phyloP scores from a whole-genome alignment of 2,329 filamentous ascomycete genomes.

The Aureobasidium namibiae region DNA sequence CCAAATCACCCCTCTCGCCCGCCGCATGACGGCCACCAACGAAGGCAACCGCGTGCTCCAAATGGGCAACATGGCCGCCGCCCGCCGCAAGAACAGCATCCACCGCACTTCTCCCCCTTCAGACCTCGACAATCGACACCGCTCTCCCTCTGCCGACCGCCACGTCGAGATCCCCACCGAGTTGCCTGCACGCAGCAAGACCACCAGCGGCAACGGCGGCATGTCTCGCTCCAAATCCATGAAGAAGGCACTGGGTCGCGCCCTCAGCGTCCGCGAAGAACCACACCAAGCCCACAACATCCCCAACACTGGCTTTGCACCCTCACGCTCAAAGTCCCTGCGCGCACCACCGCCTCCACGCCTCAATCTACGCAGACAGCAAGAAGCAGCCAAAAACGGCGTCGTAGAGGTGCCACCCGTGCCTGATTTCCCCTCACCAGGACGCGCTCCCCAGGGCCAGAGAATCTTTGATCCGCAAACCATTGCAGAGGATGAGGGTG shows the following conservation, averaged over 20 bases:
- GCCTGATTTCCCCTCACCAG: conserved; percentile 6
- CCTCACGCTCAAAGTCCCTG: conserved; percentile 1
- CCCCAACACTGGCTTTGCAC: conserved; percentile 2
- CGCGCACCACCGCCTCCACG: conserved; percentile 4
- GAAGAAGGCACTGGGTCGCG: background rate
- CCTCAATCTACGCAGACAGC: background rate
- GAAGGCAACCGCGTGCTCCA: conserved; percentile 1
- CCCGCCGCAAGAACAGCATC: conserved; percentile 9
- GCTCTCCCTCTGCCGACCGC: background rate
- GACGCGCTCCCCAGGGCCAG: background rate
- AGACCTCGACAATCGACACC: background rate
- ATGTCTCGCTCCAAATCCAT: conserved; percentile 3
- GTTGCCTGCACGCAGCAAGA: background rate
- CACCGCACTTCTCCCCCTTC: background rate
- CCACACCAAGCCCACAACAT: background rate
- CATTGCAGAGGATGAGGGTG: conserved; percentile 6
- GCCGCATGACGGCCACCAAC: background rate
- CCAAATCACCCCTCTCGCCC: conserved; percentile 4
- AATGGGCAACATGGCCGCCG: conserved; percentile 1
- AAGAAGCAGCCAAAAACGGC: background rate
- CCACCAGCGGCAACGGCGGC: background rate
- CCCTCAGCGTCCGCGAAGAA: background rate
- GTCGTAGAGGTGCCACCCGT: background rate
- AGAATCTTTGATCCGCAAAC: conserved; percentile 10
- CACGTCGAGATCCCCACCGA: background rate